These are phyloP conservation scores for Puccinia sorghi DNA, from an alignment of 1,284 basidiomycete genomes.

Conservation along the genomic window DNA sequence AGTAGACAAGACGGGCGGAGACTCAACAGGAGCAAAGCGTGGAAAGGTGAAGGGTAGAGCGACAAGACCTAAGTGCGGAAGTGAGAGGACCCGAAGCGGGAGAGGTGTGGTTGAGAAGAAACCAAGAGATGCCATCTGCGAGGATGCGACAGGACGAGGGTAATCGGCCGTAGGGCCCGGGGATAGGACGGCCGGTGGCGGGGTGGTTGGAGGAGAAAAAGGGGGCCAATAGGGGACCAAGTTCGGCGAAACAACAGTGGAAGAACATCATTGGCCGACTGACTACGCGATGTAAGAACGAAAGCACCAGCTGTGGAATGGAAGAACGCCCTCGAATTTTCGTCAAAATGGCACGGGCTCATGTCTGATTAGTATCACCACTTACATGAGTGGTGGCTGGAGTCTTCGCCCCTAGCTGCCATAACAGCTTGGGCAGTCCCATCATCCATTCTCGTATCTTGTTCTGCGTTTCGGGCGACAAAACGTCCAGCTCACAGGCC, in stretches of 20 bases:
- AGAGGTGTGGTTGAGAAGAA: too few relatives aligned
- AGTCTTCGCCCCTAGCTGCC: constrained; percentile 33
- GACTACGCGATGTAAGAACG: constrained; percentile 30
- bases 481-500: constrained; percentile 24
- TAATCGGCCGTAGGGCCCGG: constrained; percentile 38
- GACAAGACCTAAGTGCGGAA: too few relatives aligned
- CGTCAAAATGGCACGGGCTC: too few relatives aligned
- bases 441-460: constrained; percentile 39
- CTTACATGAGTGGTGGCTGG: constrained; percentile 30
- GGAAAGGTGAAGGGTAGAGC: too few relatives aligned
- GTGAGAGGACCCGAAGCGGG: too few relatives aligned
- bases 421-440: constrained; percentile 41
- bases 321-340: background rate
- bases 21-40: too few relatives aligned
- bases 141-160: constrained; percentile 12
- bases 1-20: too few relatives aligned
- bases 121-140: constrained; percentile 16
- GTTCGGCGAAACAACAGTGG: background rate
- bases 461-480: constrained; percentile 19
- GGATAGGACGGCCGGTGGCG: background rate
- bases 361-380: too few relatives aligned
- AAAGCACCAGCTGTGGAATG: constrained; percentile 17
- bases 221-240: constrained; percentile 18
- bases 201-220: constrained; percentile 35
- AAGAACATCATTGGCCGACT: constrained; percentile 36